Percentiles rank a stretch among this genome's conserved stretches.
Conservation (phyloP, 1,139 yeast species). For the Candida gigantensis region DNA sequence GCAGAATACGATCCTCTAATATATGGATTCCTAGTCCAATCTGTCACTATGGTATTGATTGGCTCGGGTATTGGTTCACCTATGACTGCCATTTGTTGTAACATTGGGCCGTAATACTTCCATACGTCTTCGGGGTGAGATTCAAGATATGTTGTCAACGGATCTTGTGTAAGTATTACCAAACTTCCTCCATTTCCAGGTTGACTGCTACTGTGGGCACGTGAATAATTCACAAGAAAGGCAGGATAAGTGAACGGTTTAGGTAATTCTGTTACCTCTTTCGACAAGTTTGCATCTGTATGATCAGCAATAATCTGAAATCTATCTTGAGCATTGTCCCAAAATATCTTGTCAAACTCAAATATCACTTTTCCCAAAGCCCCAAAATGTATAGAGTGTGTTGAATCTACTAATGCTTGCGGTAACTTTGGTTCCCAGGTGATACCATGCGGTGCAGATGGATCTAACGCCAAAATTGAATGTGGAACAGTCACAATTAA, state of each 20-base stretch:
- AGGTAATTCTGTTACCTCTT: conserved; percentile 21
- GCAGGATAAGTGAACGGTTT: conserved; percentile 33
- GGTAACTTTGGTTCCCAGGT: conserved; percentile 66
- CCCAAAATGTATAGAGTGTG: conserved; percentile 60
- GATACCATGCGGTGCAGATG: conserved; percentile 42
- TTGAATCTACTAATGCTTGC: conserved; percentile 37
- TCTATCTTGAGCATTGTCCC: conserved; percentile 60
- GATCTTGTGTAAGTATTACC: conserved; percentile 66
- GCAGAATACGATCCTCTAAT: conserved; percentile 79
- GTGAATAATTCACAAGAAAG: conserved; percentile 31
- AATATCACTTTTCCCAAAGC: conserved; percentile 76
- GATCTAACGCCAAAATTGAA: conserved; percentile 53
- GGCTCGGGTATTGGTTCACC: conserved; percentile 42
- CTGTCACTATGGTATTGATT: conserved; percentile 51
- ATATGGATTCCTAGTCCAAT: conserved; percentile 73
- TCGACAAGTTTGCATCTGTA: conserved; percentile 16
- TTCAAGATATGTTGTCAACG: conserved; percentile 57
- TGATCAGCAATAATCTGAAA: conserved; percentile 46
- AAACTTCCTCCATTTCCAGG: conserved; percentile 40
- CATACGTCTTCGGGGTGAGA: conserved; percentile 39
- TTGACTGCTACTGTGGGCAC: conserved; percentile 20
- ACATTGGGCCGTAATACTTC: conserved; percentile 40
- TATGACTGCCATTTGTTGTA: conserved; percentile 25
- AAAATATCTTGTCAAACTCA: conserved; percentile 67
- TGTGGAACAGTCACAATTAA: conserved; percentile 76